These are phyloP conservation scores for Trichomonas tenax DNA, from an alignment of 208 protist genomes.

Conservation along the genomic window DNA sequence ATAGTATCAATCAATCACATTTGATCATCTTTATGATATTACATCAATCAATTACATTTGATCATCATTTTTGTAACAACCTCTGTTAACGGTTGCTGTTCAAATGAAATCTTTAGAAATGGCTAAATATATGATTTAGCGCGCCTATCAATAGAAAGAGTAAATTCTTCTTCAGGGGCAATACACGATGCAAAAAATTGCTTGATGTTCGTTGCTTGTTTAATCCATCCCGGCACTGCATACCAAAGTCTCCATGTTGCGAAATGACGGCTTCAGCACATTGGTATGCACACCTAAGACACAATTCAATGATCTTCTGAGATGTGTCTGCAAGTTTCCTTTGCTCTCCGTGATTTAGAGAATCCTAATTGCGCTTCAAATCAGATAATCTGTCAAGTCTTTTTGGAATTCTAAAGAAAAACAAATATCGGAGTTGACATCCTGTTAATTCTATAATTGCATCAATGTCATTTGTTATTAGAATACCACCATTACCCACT, in stretches of 20 bases:
- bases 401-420: not conserved
- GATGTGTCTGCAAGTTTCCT: too few species aligned
- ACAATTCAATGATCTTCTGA: not conserved
- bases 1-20: too few species aligned
- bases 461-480: not conserved
- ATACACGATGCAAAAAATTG: not conserved
- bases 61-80: too few species aligned
- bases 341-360: too few species aligned
- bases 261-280: slow-evolving; percentile 24
- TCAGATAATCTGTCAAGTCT: not conserved
- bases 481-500: not conserved
- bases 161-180: not conserved
- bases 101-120: too few species aligned
- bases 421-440: not conserved
- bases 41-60: too few species aligned
- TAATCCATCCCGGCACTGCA: not conserved
- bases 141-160: not conserved
- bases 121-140: too few species aligned
- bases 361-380: not conserved
- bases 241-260: slow-evolving; percentile 37
- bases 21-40: too few species aligned
- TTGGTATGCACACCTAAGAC: not conserved
- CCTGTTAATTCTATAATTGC: not conserved
- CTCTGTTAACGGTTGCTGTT: too few species aligned
- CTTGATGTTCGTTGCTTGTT: not conserved